Evolutionary conservation across 768 basidiomycete genomes (phyloP).

Genomic region (Cystofilobasidium ferigula): DNA sequence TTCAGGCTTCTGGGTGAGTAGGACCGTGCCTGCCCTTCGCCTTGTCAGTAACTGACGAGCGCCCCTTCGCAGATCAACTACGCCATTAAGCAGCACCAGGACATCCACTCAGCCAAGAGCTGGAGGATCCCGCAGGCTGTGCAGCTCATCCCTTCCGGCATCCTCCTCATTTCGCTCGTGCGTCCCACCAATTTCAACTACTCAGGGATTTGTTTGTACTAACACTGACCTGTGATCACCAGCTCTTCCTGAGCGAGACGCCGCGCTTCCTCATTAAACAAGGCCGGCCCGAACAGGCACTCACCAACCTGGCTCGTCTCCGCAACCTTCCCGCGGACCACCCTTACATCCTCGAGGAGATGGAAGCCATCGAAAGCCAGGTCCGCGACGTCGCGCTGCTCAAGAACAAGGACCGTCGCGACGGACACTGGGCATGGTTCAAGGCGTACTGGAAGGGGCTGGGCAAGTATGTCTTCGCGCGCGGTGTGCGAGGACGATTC

Average conservation of each 20-base stretch:
- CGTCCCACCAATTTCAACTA: background rate
- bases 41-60: constrained; percentile 33
- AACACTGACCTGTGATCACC: background rate
- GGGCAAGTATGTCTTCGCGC: background rate
- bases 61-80: too few species aligned
- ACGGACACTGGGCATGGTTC: constrained; percentile 9
- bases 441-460: constrained; percentile 13
- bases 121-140: constrained; percentile 38
- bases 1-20: background rate
- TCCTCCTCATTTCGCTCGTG: constrained; percentile 22
- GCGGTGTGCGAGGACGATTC: constrained; percentile 17
- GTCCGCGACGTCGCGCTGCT: constrained; percentile 13
- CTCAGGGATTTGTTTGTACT: background rate
- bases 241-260: constrained; percentile 37
- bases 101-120: constrained; percentile 22
- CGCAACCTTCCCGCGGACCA: constrained; percentile 35
- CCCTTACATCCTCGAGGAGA: constrained; percentile 32
- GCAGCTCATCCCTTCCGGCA: constrained; percentile 35
- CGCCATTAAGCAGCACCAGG: constrained; percentile 26
- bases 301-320: constrained; percentile 34
- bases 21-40: background rate
- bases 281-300: constrained; percentile 32
- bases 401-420: background rate
- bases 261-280: constrained; percentile 34
- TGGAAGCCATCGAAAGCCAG: constrained; percentile 22